Evolutionary conservation across 805 yeast species (phyloP), one percentile per base, ranked within the genome.

Genomic region (Wickerhamomyces hampshirensis): DNA sequence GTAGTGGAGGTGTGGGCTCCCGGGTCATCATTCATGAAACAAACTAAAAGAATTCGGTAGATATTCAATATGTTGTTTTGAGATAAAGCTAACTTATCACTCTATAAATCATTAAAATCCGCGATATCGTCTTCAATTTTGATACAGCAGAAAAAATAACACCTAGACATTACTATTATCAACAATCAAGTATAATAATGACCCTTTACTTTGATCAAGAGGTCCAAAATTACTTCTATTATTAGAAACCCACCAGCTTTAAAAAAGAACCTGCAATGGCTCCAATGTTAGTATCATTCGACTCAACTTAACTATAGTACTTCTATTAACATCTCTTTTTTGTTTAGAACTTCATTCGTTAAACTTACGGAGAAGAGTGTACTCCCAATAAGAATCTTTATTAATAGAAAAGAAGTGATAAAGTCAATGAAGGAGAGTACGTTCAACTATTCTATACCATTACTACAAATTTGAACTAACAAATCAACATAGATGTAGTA

Each of bases 331-430:
- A 9, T 9, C 30, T 28, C 21, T 17, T 23, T 6, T 11, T 4
- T 5, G 9, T 15, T 4, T 12, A 48, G 53, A 15, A 37, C 48
- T 2, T 39, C 53, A 1, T 48, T 34, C 28, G 34, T 48, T 18
- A 38, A 38, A 14, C 21, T 48, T 5, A 32, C 50, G 2, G 27
- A 30, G 11, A 23, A 10, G 12, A 14, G 30, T 4, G 43, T 39
- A 2, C 26, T 48, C 3, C 47, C 47, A 6, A 26, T 47, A 13
- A 38, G 48, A n/a, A 33, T 48, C 23, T 48, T 44, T 33, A 38
- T 42, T 26, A 44, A 47, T 28, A 26, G 51, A 11, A 44, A 40
- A 30, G 44, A 44, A 13, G 31, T 44, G 13, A 24, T 35, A 15
- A 44, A 34, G 26, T 24, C 45, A 6, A 28, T 37, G 19, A 35